Evolutionary conservation across 305 asterid species (phyloP), one percentile per base, ranked within the genome.

Genomic region (Ajuga reptans): DNA sequence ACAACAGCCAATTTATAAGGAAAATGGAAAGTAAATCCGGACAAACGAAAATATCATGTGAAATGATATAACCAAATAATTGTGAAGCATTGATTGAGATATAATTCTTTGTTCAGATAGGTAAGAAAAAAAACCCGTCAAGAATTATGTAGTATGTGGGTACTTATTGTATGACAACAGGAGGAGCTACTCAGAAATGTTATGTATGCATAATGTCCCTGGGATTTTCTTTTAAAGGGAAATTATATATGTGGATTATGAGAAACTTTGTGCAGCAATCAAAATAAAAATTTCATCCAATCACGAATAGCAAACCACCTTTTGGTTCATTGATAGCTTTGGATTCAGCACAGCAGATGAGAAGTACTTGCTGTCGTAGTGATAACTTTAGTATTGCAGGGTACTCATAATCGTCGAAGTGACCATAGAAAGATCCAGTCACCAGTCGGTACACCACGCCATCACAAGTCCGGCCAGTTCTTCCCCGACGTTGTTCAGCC

Each of bases 391-490:
- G 76, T 68, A 93, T 87, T 57, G 97, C 87, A 3, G 98, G 95
- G 69, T 91, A 83, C 77, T 93, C 98, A 41, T 80, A 84, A 64
- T 90, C 94, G 41, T 78, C 89, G 61, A 93, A 79, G 58, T 85
- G 90, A 79, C 80, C 77, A 49, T 72, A 93, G 80, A 90, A 93
- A 66, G 86, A 69, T 69, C 90, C 79, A 34, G 97, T 87, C 60
- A 93, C 92, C 83, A 93, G 71, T 56, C 97, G 92, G 77, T 84
- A 93, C 54, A 90, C 90, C 73, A 75, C 71, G 27, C 97, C 98
- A 49, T 93, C 97, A 82, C 98, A 93, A 68, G 96, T 93, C 70
- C 98, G 91, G 10, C 97, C 95, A 72, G 98, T 93, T 83, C 98
- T 84, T 66, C 97, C 98, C 70, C 72, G 86, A 17, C 98, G 91